Conservation (phyloP, 768 basidiomycete genomes). For the Tulasnella sp. region DNA sequence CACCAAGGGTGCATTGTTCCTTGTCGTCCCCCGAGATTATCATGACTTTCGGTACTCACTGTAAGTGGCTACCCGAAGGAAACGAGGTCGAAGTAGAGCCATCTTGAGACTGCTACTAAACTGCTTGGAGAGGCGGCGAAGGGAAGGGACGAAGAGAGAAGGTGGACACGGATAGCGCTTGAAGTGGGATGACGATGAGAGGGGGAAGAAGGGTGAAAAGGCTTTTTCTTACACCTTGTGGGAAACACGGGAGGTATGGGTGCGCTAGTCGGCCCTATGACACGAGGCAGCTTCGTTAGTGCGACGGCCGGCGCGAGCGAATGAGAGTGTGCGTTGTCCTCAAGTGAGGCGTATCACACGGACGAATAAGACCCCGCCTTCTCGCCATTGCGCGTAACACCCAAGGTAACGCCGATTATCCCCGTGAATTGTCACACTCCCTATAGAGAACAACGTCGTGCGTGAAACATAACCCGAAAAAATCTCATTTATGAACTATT, state of each 20-base stretch:
- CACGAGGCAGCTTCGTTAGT: background rate
- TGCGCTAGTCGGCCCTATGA: background rate
- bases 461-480: too few species aligned
- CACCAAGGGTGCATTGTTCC: background rate
- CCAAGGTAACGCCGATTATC: background rate
- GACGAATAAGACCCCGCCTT: background rate
- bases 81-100: conserved; percentile 14
- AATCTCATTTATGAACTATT: background rate
- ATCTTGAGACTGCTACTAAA: background rate
- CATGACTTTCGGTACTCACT: background rate
- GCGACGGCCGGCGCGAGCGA: background rate
- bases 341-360: background rate
- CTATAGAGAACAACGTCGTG: background rate
- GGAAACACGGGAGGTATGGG: background rate
- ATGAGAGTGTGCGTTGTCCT: background rate
- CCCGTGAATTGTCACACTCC: background rate
- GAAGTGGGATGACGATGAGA: background rate
- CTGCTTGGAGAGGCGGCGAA: background rate
- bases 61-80: conserved; percentile 16
- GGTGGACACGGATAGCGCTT: background rate
- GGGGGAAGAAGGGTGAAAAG: background rate
- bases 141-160: conserved; percentile 1
- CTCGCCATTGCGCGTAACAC: background rate
- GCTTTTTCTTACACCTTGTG: conserved; percentile 1
- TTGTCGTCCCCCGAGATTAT: background rate